Evolutionary conservation across 257 asterid genomes (phyloP), one percentile per base, ranked within the genome.

Genomic region (Jacaranda copaia): DNA sequence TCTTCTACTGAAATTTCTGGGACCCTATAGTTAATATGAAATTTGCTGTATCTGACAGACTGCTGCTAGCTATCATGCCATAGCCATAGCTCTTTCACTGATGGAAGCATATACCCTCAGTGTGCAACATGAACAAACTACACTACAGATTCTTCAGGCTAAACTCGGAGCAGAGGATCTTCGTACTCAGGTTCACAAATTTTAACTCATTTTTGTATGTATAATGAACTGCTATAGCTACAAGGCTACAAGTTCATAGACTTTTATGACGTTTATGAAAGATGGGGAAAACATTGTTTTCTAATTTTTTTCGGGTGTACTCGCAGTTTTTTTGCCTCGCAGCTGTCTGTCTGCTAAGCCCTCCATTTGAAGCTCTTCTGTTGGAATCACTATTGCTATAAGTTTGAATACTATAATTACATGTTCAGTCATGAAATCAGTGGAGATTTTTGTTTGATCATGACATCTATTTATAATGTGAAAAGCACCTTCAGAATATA

Each of bases 21-120:
- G 82, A 65, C 55, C 52, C 59, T 67, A 68, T 18, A 43, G 25
- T 68, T 74, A 58, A 71, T 58, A 63, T 56, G 39, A 51, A 74
- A 16, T 20, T 83, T 74, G 84, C 61, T 87, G 38, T 69, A 58
- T 70, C 77, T 85, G 60, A 70, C 96, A 96, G 99, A 96, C 99
- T 84, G 98, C 99, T 84, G 98, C 99, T 66, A 96, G 99, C 88
- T 96, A 93, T 85, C 99, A 96, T 68, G 98, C 99, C 85, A 93
- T 96, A 79, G 99, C 99, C 77, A 96, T 96, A 74, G 99, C 99
- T 83, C 95, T 96, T 84, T 96, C 99, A 2, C 83, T 96, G 89
- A 96, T 96, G 99, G 98, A 96, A 73, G 98, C 97, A 74, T 96
- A 93, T 87, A 87, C 99, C 19, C 91, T 96, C 80, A 96, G 99